Evolutionary conservation across 2,329 filamentous ascomycete genomes (phyloP), one percentile per base, ranked within the genome.

Genomic region (Stenocarpella maydis): DNA sequence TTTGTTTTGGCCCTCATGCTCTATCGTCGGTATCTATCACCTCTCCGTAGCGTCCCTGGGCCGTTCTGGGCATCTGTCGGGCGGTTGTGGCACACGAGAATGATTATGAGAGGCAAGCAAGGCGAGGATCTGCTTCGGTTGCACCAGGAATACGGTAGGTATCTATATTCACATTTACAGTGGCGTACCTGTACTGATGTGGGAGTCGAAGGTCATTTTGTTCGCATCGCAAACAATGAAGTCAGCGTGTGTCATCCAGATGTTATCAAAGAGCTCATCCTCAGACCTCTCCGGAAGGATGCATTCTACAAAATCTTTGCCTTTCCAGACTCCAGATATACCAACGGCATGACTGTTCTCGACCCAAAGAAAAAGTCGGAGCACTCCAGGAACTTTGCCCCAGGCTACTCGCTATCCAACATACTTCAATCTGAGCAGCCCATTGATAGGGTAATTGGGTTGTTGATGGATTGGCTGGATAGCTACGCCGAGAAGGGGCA

Each of bases 151-250:
- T 77, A 82, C 72, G 63, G 79, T 43, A 28, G 15, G 54, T 58
- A 7, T 41, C 15, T 28, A 4, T 7, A n/a, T 6, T 17, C 4
- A 15, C 8, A 14, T n/a, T 4, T 2, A n/a, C 37, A 43, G 10
- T 17, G n/a, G 9, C 19, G 24, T 24, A 14, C 6, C 15, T 41
- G 19, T n/a, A 15, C 54, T 58, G 24, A 58, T 8, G n/a, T 2
- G 21, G 12, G 17, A 9, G 4, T 19, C 17, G 4, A 26, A 58
- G 54, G 54, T 3, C 73, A 77, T 37, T 84, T 84, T 72, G 79
- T 84, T 41, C 80, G 83, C 17, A 82, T 84, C 45, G 76, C 77
- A 6, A 75, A 78, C 45, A 79, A 83, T 63, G 82, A 84, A 76
- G 78, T 84, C 70, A 82, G 80, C 68, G 77, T 84, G 39, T 77